Conservation (phyloP, 2,329 filamentous ascomycete genomes). For the Graphilbum ipis-grandicollis region DNA sequence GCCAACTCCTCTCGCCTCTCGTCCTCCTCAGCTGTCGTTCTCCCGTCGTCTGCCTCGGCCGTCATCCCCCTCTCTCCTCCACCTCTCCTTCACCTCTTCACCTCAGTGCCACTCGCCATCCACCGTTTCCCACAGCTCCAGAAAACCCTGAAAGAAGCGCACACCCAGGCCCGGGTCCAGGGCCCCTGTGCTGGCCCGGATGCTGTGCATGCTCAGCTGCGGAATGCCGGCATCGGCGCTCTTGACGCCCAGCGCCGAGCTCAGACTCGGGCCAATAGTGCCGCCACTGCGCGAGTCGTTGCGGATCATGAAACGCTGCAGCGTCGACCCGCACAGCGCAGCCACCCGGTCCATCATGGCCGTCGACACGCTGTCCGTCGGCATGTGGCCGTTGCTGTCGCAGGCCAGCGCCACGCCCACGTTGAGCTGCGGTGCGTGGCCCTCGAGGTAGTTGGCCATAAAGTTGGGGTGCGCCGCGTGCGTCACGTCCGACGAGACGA, state of each 20-base stretch:
- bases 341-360: conserved; percentile 66
- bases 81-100: too few species aligned
- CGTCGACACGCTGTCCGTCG: conserved; percentile 74
- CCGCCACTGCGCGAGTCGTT: conserved; percentile 83
- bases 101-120: conserved; percentile 56
- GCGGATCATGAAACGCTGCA: conserved; percentile 87
- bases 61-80: too few species aligned
- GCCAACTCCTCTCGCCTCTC: too few species aligned
- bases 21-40: too few species aligned
- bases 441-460: conserved; percentile 60
- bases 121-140: conserved; percentile 71
- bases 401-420: conserved; percentile 65
- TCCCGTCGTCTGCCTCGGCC: too few species aligned
- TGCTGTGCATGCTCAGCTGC: conserved; percentile 86
- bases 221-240: conserved; percentile 79
- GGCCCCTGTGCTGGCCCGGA: conserved; percentile 73
- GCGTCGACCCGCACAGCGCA: conserved; percentile 48
- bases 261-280: conserved; percentile 87
- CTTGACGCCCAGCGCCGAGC: conserved; percentile 60
- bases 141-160: conserved; percentile 75
- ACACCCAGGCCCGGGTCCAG: conserved; percentile 79
- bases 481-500: conserved; percentile 82
- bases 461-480: conserved; percentile 96
- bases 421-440: conserved; percentile 78
- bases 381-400: conserved; percentile 91